Base-by-base conservation (phyloP, 305 asterid species). In the Withania somnifera region DNA sequence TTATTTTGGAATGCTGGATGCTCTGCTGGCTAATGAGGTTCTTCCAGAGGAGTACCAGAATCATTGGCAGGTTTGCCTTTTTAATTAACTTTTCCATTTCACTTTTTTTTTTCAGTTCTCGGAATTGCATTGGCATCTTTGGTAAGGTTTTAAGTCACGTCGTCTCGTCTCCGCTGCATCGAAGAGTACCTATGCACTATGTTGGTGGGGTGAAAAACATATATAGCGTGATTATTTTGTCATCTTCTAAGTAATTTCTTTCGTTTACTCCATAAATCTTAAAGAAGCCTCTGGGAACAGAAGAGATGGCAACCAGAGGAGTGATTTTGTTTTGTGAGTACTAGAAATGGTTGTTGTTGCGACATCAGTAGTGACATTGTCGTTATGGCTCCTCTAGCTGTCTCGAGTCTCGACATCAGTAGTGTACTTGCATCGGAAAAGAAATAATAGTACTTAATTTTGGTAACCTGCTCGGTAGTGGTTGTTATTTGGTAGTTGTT, bases 1-100 rank as follows among this genome's bases (percentile, higher is more conserved):
- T 20, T 88, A 88, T 84, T 88, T 88, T 54, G 91, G 90, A 28
- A 88, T 88, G 91, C 88, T 88, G 45, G 91, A 88, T 84, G 89
- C 89, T 71, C 80, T 88, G 63, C 82, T 88, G 84, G 86, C 86
- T 81, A 87, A 83, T 81, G 91, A 88, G 78, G 85, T 87, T 80
- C 91, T 88, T 81, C 91, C 91, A 53, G 89, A 87, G 83, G 91
- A 88, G 81, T 88, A 87, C 68, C 86, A 86, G 82, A 64, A 84
- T 19, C 89, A 83, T 58, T 79, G 19, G 64, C 90, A 88, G 91
- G 91, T 88, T 82, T 53, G 20, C 28, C 38, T 20, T 38, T 45
- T 75, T 36, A 75, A 60, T 36, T 52, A 14, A 60, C 32, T 32
- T 32, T 56, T 7, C 32, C n/a, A 4, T 24, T 60, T n/a, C 61